phyloP scores from a whole-genome alignment of 2,329 filamentous ascomycete species.

The Stemphylium beticola region DNA sequence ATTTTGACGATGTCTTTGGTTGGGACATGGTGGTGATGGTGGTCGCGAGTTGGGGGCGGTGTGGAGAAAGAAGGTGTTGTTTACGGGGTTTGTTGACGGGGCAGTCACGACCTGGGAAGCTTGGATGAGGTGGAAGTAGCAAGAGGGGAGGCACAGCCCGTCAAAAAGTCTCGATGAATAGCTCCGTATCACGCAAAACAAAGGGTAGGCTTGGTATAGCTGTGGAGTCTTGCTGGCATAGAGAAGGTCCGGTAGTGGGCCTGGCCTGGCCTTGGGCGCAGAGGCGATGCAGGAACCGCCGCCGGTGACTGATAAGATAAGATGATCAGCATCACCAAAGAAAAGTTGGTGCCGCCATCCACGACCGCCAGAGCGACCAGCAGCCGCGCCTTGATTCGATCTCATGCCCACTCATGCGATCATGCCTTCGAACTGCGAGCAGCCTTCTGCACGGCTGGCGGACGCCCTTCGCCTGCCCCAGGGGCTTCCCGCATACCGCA shows the following conservation, averaged over 20 bases:
- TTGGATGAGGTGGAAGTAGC: neutral
- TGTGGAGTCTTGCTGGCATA: constrained; percentile 4
- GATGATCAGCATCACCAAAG: constrained; percentile 7
- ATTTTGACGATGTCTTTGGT: constrained; percentile 36
- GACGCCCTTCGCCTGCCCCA: constrained; percentile 33
- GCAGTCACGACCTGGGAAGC: constrained; percentile 25
- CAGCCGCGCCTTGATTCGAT: constrained; percentile 15
- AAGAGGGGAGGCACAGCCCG: neutral
- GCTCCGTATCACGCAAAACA: neutral
- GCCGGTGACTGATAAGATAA: constrained; percentile 32
- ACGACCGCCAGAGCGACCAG: constrained; percentile 6
- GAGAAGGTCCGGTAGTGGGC: constrained; percentile 19
- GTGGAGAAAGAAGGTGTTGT: constrained; percentile 22
- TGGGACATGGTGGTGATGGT: constrained; percentile 36
- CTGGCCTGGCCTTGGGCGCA: constrained; percentile 9
- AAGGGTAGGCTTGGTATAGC: constrained; percentile 3
- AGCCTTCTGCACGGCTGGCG: constrained; percentile 49
- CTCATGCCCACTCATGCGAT: constrained; percentile 55
- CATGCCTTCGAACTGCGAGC: constrained; percentile 55
- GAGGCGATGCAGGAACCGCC: constrained; percentile 13
- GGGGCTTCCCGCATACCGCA: constrained; percentile 15
- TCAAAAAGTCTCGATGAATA: neutral
- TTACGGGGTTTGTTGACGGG: constrained; percentile 40
- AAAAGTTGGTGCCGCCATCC: constrained; percentile 12
- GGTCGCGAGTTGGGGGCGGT: constrained; percentile 5